These are phyloP conservation scores for Gillenia trifoliata DNA, from an alignment of 306 rosid genomes.

Conservation along the genomic window DNA sequence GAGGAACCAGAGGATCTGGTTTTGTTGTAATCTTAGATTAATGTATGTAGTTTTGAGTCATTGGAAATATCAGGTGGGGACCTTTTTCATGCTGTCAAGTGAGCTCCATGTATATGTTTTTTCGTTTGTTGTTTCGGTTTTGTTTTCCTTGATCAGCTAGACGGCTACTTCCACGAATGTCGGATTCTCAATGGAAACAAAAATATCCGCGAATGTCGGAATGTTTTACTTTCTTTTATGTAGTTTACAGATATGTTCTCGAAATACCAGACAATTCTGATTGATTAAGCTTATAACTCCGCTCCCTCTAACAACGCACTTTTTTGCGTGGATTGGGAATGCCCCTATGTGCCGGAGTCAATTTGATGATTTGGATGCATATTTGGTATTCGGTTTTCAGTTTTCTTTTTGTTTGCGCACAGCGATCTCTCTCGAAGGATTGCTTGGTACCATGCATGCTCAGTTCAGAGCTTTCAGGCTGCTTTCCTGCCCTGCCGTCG, in stretches of 20 bases:
- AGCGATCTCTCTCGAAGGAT: no score
- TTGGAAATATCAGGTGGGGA: constrained; percentile 39
- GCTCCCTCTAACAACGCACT: no score
- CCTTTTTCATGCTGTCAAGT: constrained; percentile 21
- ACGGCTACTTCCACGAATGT: constrained; percentile 1
- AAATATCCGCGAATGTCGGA: not conserved
- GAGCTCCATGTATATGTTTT: constrained; percentile 37
- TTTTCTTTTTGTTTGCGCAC: no score
- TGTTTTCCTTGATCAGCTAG: not conserved
- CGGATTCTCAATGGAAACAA: constrained; percentile 16
- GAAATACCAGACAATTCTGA: not conserved
- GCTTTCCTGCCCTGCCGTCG: no score
- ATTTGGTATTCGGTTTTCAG: no score
- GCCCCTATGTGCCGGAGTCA: no score
- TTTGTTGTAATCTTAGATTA: constrained; percentile 47
- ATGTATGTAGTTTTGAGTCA: constrained; percentile 34
- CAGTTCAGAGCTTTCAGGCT: no score
- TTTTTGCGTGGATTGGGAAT: no score
- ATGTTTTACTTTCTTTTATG: not conserved
- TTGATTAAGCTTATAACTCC: no score
- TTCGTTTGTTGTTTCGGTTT: not conserved
- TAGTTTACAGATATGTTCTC: not conserved
- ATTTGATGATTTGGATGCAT: no score
- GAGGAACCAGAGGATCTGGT: constrained; percentile 37
- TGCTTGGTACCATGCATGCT: no score